Evolutionary conservation across 306 rosid genomes (phyloP), one percentile per base, ranked within the genome.

Genomic region (Cercis canadensis): DNA sequence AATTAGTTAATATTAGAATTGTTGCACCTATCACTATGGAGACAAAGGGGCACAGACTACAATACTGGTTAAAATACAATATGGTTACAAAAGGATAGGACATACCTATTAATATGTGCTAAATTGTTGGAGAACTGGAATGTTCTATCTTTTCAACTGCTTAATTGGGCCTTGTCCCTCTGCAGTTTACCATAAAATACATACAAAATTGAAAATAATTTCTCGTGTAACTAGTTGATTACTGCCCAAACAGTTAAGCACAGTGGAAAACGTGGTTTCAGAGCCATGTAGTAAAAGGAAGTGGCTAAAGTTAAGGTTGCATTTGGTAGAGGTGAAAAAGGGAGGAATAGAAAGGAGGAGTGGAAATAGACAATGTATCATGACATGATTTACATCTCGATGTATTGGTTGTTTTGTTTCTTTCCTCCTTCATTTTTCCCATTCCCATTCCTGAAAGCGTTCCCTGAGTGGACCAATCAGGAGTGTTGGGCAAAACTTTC

Each of bases 1-100:
- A 11, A 72, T 63, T 51, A 76, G 55, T 24, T 24, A 24, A 64
- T 21, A 15, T 31, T 15, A 16, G 44, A n/a, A 47, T 18, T 47
- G 4, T 31, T 15, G 11, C 2, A 31, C 50, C 56, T 18, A 11
- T 44, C 11, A 47, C 15, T 46, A 41, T 9, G 12, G 29, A n/a
- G n/a, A n/a, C 41, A 24, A 31, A 19, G 52, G 9, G 24, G n/a
- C 32, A n/a, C 16, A 41, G 32, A 32, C 47, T 33, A 50, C 59
- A 16, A 5, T 64, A 64, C 3, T 45, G 57, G 31, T n/a, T 45
- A 13, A 53, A 19, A 24, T 24, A 24, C 29, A 3, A 3, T 24
- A 24, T 24, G 29, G 29, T 24, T 24, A 24, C 29, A 24, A 37
- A 37, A 5, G 43, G 7, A 5, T 37, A 37, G 43, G 43, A 37